phyloP scores from a whole-genome alignment of 257 asterid species.

The Penstemon eatonii region DNA sequence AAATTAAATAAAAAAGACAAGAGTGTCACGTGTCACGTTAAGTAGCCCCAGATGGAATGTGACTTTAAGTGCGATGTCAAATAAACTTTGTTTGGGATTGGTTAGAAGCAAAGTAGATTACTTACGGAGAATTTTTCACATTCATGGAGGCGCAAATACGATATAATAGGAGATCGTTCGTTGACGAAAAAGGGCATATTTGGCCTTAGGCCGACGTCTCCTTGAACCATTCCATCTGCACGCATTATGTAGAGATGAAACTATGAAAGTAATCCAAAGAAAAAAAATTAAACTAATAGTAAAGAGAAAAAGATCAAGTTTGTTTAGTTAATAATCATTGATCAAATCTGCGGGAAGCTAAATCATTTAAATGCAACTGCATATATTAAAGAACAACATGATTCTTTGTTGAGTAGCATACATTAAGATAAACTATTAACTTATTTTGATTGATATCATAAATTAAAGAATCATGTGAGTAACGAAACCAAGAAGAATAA shows the following conservation, averaged over 20 bases:
- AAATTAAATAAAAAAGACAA: too few relatives aligned
- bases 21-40: background rate
- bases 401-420: background rate
- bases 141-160: slow-evolving; percentile 64
- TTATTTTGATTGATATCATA: background rate
- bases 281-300: too few relatives aligned
- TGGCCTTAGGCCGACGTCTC: slow-evolving; percentile 57
- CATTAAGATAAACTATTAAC: background rate
- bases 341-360: too few relatives aligned
- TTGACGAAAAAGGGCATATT: slow-evolving; percentile 58
- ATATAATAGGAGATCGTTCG: slow-evolving; percentile 50
- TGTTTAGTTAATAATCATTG: too few relatives aligned
- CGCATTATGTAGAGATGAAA: background rate
- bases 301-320: too few relatives aligned
- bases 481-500: too few relatives aligned
- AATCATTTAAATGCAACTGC: too few relatives aligned
- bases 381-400: background rate
- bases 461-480: background rate
- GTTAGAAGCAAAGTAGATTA: slow-evolving; percentile 13
- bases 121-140: slow-evolving; percentile 81
- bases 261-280: too few relatives aligned
- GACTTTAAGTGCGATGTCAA: background rate
- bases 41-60: background rate
- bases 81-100: background rate
- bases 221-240: slow-evolving; percentile 68